phyloP scores from a whole-genome alignment of 2,329 filamentous ascomycete species.

The Ramularia collo-cygni region DNA sequence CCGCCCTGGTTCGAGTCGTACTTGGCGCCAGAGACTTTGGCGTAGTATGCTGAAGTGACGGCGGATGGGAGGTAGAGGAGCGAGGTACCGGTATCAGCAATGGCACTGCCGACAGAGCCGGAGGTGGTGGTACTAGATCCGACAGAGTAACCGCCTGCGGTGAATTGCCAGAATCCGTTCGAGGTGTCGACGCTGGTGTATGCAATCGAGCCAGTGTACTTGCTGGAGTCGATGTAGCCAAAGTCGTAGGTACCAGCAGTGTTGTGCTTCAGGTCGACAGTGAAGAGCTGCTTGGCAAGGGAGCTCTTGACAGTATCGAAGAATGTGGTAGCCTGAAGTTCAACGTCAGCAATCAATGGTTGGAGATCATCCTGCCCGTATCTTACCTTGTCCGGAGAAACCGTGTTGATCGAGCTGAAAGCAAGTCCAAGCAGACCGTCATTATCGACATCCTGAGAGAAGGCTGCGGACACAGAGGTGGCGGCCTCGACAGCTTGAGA shows the following conservation, averaged over 20 bases:
- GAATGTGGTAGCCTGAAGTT: conserved; percentile 52
- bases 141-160: conserved; percentile 49
- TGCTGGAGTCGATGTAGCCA: conserved; percentile 51
- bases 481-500: conserved; percentile 62
- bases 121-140: conserved; percentile 38
- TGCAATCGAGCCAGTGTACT: conserved; percentile 50
- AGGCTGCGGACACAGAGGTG: conserved; percentile 48
- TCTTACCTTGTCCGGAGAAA: conserved; percentile 42
- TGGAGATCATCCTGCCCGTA: no score
- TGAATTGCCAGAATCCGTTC: conserved; percentile 60
- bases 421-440: conserved; percentile 57
- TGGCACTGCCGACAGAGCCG: conserved; percentile 46
- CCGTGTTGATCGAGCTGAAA: conserved; percentile 54
- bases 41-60: conserved; percentile 55
- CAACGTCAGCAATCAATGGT: no score
- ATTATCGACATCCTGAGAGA: conserved; percentile 45
- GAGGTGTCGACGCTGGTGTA: conserved; percentile 51
- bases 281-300: conserved; percentile 50
- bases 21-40: conserved; percentile 46
- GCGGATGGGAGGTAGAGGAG: conserved; percentile 52
- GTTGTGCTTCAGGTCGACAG: conserved; percentile 50
- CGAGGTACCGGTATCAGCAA: conserved; percentile 66
- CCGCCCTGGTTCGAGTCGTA: conserved; percentile 46
- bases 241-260: conserved; percentile 50
- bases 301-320: conserved; percentile 51